phyloP scores from a whole-genome alignment of 768 basidiomycete species.

The Dioszegia aurantiaca region DNA sequence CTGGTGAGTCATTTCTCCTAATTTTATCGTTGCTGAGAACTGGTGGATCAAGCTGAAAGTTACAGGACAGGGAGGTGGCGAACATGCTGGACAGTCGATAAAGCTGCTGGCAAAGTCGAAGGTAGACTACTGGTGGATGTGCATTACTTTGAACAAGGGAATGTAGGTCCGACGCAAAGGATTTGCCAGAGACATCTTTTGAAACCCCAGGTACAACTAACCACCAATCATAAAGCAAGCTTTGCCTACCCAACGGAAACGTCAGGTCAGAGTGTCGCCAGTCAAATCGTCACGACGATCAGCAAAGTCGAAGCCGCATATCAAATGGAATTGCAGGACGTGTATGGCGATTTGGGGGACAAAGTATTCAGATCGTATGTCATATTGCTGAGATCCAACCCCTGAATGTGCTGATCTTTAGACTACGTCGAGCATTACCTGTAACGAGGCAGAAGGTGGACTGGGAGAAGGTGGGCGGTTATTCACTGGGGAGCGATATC shows the following conservation, averaged over 20 bases:
- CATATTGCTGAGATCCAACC: too few relatives aligned
- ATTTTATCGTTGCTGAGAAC: too few relatives aligned
- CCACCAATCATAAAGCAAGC: slow-evolving; percentile 67
- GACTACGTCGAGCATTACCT: slow-evolving; percentile 82
- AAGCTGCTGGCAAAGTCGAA: slow-evolving; percentile 62
- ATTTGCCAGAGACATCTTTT: too few relatives aligned
- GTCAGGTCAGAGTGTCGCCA: slow-evolving; percentile 49
- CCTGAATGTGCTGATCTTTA: slow-evolving; percentile 27
- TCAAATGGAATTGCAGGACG: slow-evolving; percentile 72
- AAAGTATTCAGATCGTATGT: slow-evolving; percentile 75
- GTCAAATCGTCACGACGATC: slow-evolving; percentile 60
- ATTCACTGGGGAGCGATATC: slow-evolving; percentile 41
- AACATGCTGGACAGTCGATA: slow-evolving; percentile 74
- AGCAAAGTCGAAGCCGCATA: slow-evolving; percentile 75
- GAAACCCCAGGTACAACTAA: slow-evolving; percentile 86
- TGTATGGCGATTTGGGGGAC: slow-evolving; percentile 86
- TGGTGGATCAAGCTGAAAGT: slow-evolving; percentile 5
- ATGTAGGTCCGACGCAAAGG: too few relatives aligned
- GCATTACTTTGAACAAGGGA: slow-evolving; percentile 97
- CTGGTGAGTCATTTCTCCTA: slow-evolving; percentile 60
- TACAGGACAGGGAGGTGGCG: slow-evolving; percentile 92
- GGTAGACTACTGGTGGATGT: slow-evolving; percentile 78
- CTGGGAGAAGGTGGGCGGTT: slow-evolving; percentile 78
- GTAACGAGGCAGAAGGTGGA: slow-evolving; percentile 90
- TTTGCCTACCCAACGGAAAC: slow-evolving; percentile 54